Evolutionary conservation across 139 green algal genomes (phyloP), one percentile per base, ranked within the genome.

Genomic region (Chlamydomonas schloesseri): DNA sequence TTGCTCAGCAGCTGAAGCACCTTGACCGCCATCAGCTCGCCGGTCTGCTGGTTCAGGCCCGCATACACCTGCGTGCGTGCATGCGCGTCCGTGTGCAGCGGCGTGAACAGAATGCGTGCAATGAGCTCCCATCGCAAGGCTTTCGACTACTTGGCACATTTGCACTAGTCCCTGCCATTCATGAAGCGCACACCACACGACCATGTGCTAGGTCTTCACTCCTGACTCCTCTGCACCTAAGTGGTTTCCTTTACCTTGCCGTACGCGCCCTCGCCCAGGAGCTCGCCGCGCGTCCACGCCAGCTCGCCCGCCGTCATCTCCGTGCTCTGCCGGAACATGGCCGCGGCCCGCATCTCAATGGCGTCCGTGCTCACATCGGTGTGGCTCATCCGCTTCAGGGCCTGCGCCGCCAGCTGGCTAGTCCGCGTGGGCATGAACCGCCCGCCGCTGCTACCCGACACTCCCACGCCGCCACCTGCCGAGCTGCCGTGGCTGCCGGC

Each of bases 21-120:
- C 90, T 99, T 99, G 69, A 99, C 97, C 0, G 97, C 97, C 91
- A 99, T 97, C 57, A 99, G 93, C 84, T 96, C 89, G 0, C 97
- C 97, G 0, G 94, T 98, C 67, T 96, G 89, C 50, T 97, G 92
- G 91, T 99, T 97, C 58, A 99, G 88, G 1, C 95, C 97, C 55
- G 96, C 89, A 75, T 97, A 99, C 82, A 96, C 97, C 34, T 91
- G 88, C 28, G 9, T 8, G 42, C 42, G 42, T 50, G n/a, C n/a
- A n/a, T n/a, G n/a, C n/a, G n/a, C n/a, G n/a, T n/a, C n/a, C n/a
- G n/a, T n/a, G n/a, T n/a, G n/a, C n/a, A n/a, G n/a, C n/a, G n/a
- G n/a, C n/a, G n/a, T n/a, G n/a, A n/a, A n/a, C n/a, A n/a, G n/a
- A n/a, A n/a, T n/a, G n/a, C n/a, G n/a, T n/a, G n/a, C n/a, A n/a